These are phyloP conservation scores for Gymnopilus dilepis DNA, from an alignment of 768 basidiomycete species.

Conservation along the genomic window DNA sequence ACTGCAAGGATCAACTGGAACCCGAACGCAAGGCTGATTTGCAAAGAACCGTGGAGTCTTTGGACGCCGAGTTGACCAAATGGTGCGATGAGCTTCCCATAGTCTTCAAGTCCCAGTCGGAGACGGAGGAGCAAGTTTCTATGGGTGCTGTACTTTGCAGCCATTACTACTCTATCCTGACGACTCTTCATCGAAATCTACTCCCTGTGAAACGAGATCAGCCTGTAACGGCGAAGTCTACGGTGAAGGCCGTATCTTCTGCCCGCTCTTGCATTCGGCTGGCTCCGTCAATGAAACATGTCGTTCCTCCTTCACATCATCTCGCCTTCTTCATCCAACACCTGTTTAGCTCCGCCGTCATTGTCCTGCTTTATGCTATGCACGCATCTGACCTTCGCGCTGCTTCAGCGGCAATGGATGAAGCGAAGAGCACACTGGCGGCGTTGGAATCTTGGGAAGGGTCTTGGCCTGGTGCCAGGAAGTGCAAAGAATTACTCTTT, in stretches of 20 bases:
- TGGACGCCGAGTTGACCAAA: slow-evolving; percentile 77
- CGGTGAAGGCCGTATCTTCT: slow-evolving; percentile 79
- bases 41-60: slow-evolving; percentile 76
- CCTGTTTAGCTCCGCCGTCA: slow-evolving; percentile 87
- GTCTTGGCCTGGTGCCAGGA: slow-evolving; percentile 85
- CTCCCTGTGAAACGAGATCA: slow-evolving; percentile 80
- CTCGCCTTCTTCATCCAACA: slow-evolving; percentile 91
- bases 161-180: slow-evolving; percentile 88
- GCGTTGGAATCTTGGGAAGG: slow-evolving; percentile 85
- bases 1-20: slow-evolving; percentile 73
- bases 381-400: slow-evolving; percentile 71
- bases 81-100: slow-evolving; percentile 85
- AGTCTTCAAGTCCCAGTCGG: slow-evolving; percentile 74
- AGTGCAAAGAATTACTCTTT: slow-evolving; percentile 81
- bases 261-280: slow-evolving; percentile 86
- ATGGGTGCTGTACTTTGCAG: slow-evolving; percentile 88
- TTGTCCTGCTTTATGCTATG: slow-evolving; percentile 86
- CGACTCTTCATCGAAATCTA: slow-evolving; percentile 88
- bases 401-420: slow-evolving; percentile 78
- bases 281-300: slow-evolving; percentile 83
- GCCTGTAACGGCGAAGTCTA: slow-evolving; percentile 70
- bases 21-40: slow-evolving; percentile 76
- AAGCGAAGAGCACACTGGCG: slow-evolving; percentile 72
- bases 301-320: slow-evolving; percentile 85
- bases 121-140: slow-evolving; percentile 80